Evolutionary conservation across 306 rosid genomes (phyloP).

Genomic region (Erythrophleum fordii): DNA sequence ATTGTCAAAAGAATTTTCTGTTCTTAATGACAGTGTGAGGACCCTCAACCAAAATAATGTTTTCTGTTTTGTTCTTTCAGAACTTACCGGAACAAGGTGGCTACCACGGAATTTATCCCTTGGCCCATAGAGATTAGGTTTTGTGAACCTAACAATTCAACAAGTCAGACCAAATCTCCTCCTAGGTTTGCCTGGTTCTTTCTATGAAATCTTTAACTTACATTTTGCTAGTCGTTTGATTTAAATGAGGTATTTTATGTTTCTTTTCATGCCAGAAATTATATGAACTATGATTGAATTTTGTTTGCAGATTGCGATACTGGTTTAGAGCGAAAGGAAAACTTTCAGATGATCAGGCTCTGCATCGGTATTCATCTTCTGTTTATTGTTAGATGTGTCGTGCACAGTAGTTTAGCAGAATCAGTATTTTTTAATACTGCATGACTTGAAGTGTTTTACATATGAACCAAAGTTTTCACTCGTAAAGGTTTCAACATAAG

Average conservation of each 20-base stretch:
- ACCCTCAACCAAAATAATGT: background rate
- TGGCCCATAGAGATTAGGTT: constrained; percentile 98
- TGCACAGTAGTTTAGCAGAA: constrained; percentile 19
- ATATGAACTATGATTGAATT: constrained; percentile 24
- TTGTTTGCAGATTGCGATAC: constrained; percentile 72
- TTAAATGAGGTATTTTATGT: background rate
- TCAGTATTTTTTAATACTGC: constrained; percentile 11
- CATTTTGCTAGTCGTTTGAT: constrained; percentile 12
- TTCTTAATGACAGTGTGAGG: background rate
- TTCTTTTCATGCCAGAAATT: constrained; percentile 18
- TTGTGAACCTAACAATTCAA: constrained; percentile 77
- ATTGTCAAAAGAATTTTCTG: background rate
- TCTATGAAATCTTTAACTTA: constrained; percentile 34
- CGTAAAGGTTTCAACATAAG: background rate
- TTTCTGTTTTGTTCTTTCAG: constrained; percentile 53
- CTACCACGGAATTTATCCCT: constrained; percentile 64
- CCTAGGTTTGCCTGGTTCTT: constrained; percentile 67
- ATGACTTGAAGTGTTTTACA: constrained; percentile 23
- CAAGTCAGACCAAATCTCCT: constrained; percentile 86
- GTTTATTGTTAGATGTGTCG: constrained; percentile 27
- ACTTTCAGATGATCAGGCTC: constrained; percentile 93
- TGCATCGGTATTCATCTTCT: constrained; percentile 73
- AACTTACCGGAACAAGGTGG: constrained; percentile 91
- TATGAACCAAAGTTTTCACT: constrained; percentile 22
- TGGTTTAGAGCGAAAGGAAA: constrained; percentile 95